These are phyloP conservation scores for Mucuna pruriens DNA, from an alignment of 306 rosid genomes.

Conservation along the genomic window DNA sequence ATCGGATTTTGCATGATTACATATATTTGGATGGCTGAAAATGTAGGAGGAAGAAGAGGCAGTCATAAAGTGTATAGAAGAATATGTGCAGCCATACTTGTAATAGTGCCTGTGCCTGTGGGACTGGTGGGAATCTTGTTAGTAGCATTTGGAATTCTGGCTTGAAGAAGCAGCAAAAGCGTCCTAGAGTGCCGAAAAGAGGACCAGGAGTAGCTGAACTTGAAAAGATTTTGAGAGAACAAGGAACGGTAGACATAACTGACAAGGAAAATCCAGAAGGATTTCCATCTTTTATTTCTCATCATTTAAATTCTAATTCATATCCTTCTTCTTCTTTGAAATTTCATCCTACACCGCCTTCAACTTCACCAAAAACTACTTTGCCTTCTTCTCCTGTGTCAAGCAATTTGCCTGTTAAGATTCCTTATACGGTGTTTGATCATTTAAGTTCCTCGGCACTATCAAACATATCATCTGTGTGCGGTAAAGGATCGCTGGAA, in stretches of 20 bases:
- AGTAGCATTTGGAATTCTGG: conserved; percentile 29
- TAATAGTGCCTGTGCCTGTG: conserved; percentile 31
- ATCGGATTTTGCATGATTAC: conserved; percentile 5
- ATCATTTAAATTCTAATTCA: conserved; percentile 30
- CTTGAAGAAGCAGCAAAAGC: conserved; percentile 43
- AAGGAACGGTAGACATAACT: conserved; percentile 32
- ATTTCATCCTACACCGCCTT: not conserved
- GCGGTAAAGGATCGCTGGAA: conserved; percentile 22
- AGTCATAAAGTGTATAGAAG: not conserved
- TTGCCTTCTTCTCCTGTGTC: not conserved
- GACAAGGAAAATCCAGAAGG: conserved; percentile 33
- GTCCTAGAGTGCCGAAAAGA: conserved; percentile 63
- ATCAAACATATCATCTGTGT: conserved; percentile 16
- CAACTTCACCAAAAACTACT: not conserved
- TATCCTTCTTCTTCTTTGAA: conserved; percentile 33
- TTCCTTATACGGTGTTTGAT: conserved; percentile 39
- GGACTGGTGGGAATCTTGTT: not conserved
- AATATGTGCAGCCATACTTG: conserved; percentile 54
- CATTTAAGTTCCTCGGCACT: conserved; percentile 18
- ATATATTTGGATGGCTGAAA: not conserved
- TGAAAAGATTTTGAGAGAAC: conserved; percentile 70
- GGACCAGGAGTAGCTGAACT: conserved; percentile 88
- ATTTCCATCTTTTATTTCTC: conserved; percentile 40
- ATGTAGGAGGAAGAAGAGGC: not conserved
- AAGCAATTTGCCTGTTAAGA: not conserved